Base-by-base conservation (phyloP, 1,139 yeast genomes). In the Taiozyma sp. region DNA sequence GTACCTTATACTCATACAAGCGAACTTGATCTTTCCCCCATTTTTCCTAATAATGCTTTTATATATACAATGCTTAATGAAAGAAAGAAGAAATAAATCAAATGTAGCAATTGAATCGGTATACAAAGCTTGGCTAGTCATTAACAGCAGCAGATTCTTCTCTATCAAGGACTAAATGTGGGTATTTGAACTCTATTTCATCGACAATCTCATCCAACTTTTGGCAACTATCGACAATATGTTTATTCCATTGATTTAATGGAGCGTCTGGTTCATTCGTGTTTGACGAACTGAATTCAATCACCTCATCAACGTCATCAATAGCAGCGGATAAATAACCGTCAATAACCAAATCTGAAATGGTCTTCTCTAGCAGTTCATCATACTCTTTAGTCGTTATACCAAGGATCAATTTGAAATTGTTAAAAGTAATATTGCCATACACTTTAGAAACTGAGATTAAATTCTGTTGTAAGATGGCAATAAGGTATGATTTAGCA, bases 261-360 rank as follows among this genome's bases (percentile, higher is more conserved):
- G 54, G 51, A 14, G 14, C 28, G 4, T 19, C 6, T 4, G 40
- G 30, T 4, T 30, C 36, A 12, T 41, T 8, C 1, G 40, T 29
- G n/a, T 23, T 19, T 6, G 9, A 13, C 3, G 23, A 5, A 3
- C 41, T 43, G 49, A 70, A 71, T n/a, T 66, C 61, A n/a, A 71
- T 57, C 3, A 69, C 56, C 14, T 65, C 62, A 46, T 63, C 64
- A n/a, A 71, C 59, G 49, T 71, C 75, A 53, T 71, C 75, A 41
- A 71, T 63, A 44, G 66, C 65, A 1, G 70, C 72, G 16, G 48
- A 32, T 13, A 61, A 27, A 16, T 56, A 34, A 1, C 54, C 60
- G 4, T 51, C 46, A 41, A 61, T 51, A 16, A 62, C 56, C 57
- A 59, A 54, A 14, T 56, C 57, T 10, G 59, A 52, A 6, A 55